Conservation (phyloP, 2,329 filamentous ascomycete species). For the Trichophyton rubrum region DNA sequence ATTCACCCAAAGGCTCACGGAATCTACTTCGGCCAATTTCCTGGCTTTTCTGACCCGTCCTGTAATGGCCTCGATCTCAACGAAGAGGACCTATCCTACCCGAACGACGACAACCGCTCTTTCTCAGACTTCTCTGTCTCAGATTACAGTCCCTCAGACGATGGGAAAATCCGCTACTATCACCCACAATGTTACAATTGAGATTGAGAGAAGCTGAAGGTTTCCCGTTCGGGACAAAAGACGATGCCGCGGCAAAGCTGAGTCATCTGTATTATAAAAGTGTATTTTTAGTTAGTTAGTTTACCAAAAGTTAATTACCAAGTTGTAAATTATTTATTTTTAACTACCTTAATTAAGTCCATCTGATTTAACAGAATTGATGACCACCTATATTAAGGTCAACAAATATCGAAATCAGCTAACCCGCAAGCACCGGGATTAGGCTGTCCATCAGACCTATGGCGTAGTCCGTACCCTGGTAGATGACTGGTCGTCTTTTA, state of each 20-base stretch:
- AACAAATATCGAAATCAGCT: background rate
- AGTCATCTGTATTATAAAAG: background rate
- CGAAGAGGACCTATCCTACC: background rate
- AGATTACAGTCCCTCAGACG: too few species aligned
- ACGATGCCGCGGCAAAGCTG: background rate
- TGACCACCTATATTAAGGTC: background rate
- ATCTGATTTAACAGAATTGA: background rate
- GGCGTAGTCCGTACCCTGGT: background rate
- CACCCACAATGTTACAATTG: too few species aligned
- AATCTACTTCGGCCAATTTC: background rate
- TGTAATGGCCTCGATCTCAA: background rate
- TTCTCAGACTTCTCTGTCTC: too few species aligned
- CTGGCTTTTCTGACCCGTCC: background rate
- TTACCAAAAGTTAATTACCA: slow-evolving; percentile 1
- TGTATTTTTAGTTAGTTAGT: background rate
- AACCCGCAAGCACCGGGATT: background rate
- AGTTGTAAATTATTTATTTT: background rate
- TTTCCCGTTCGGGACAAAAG: too few species aligned
- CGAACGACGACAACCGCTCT: too few species aligned
- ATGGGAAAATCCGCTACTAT: too few species aligned
- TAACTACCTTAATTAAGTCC: background rate
- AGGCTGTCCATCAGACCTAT: background rate
- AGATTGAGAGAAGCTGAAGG: too few species aligned
- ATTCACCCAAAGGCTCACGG: background rate
- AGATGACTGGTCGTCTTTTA: background rate